phyloP scores from a whole-genome alignment of 257 asterid genomes.

The Scutellaria minor region DNA sequence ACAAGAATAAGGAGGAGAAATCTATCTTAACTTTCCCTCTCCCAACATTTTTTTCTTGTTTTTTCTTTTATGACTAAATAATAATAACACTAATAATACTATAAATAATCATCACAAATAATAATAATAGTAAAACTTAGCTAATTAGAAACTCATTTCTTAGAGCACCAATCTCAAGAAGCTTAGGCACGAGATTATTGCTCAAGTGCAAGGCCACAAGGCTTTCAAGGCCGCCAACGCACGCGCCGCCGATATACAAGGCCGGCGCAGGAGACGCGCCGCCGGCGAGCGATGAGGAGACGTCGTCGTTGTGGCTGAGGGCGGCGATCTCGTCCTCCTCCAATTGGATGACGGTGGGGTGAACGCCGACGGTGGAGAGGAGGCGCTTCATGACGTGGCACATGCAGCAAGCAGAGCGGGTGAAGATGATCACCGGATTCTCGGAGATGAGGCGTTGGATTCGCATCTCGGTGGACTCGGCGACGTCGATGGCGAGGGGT shows the following conservation, averaged over 20 bases:
- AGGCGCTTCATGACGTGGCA: slow-evolving; percentile 88
- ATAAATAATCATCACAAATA: slow-evolving; percentile 25
- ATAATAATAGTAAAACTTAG: background rate
- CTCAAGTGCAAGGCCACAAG: slow-evolving; percentile 84
- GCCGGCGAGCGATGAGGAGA: background rate
- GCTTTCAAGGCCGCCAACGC: slow-evolving; percentile 86
- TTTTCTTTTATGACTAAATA: slow-evolving; percentile 5
- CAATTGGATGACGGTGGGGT: slow-evolving; percentile 83
- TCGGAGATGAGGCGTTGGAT: slow-evolving; percentile 81
- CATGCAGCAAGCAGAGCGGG: slow-evolving; percentile 92
- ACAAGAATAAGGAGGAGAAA: slow-evolving; percentile 6
- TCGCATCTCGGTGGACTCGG: slow-evolving; percentile 78
- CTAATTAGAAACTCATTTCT: slow-evolving; percentile 47
- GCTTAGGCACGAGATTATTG: slow-evolving; percentile 84
- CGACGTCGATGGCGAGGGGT: slow-evolving; percentile 67
- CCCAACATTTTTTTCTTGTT: slow-evolving; percentile 18
- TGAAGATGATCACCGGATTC: slow-evolving; percentile 83
- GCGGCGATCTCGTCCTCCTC: slow-evolving; percentile 89
- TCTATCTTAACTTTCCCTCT: slow-evolving; percentile 7
- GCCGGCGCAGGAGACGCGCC: slow-evolving; percentile 55
- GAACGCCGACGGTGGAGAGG: slow-evolving; percentile 74
- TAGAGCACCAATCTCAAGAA: slow-evolving; percentile 81
- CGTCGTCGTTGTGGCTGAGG: slow-evolving; percentile 13
- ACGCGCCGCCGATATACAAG: slow-evolving; percentile 79
- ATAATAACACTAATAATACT: background rate